These are phyloP conservation scores for Miscanthus sacchariflorus DNA, from an alignment of 202 grass and related monocot species.

Conservation along the genomic window DNA sequence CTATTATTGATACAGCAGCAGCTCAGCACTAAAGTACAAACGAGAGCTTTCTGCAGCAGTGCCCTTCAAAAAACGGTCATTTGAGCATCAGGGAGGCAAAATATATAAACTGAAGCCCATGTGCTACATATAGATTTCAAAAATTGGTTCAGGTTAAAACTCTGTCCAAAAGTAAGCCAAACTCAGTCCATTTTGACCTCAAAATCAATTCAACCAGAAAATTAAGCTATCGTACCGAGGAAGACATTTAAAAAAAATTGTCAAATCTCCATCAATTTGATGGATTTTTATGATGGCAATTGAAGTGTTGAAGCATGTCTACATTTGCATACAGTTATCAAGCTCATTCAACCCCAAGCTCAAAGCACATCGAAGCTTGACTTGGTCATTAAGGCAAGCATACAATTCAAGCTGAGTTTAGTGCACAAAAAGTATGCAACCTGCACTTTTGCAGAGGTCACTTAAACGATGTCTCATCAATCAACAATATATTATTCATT, in stretches of 20 bases:
- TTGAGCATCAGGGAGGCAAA: background rate
- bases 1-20: constrained; percentile 15
- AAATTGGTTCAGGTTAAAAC: too few relatives aligned
- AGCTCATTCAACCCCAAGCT: too few relatives aligned
- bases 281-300: too few relatives aligned
- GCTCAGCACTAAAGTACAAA: background rate
- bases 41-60: constrained; percentile 11
- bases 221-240: background rate
- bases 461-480: background rate
- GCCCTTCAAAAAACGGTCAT: background rate
- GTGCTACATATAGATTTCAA: too few relatives aligned
- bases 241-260: too few relatives aligned
- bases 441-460: background rate
- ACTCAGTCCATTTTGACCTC: too few relatives aligned
- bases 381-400: background rate
- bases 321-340: too few relatives aligned
- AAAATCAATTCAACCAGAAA: background rate
- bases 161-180: too few relatives aligned
- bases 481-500: background rate
- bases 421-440: background rate
- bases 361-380: background rate
- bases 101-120: background rate
- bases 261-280: too few relatives aligned
- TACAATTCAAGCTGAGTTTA: background rate
- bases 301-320: too few relatives aligned